These are phyloP conservation scores for Dactylorhiza incarnata DNA, from an alignment of 106 monocot species.

Conservation along the genomic window DNA sequence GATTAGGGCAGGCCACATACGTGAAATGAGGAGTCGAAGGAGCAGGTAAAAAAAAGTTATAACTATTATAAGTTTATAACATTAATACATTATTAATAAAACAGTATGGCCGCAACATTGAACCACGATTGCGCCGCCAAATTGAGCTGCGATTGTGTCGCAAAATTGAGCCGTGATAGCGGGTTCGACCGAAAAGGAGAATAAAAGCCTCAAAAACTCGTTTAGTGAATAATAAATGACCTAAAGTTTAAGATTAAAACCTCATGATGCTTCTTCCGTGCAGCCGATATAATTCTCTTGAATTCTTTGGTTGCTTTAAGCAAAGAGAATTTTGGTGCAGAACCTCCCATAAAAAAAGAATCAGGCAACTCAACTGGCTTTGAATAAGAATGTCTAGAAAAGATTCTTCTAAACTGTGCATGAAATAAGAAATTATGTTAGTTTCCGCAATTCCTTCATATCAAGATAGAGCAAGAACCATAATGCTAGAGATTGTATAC, in stretches of 20 bases:
- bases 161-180: no score
- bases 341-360: constrained; percentile 45
- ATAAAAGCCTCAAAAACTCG: not conserved
- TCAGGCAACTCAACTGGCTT: constrained; percentile 23
- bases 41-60: no score
- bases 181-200: no score
- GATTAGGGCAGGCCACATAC: no score
- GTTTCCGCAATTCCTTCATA: not conserved
- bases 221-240: not conserved
- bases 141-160: no score
- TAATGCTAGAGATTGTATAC: not conserved
- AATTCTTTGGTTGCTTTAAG: constrained; percentile 25
- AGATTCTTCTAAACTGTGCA: constrained; percentile 19
- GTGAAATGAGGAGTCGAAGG: no score
- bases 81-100: no score
- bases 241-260: constrained; percentile 23
- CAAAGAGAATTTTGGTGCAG: constrained; percentile 26
- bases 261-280: constrained; percentile 31
- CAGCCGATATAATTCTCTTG: constrained; percentile 14
- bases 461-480: not conserved
- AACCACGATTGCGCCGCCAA: no score
- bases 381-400: constrained; percentile 19
- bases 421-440: not conserved
- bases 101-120: no score
- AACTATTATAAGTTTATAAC: no score